A percentile compares a stretch with the other conserved stretches of the same genome.
These are phyloP conservation scores for Aspergillus baeticus DNA, from an alignment of 495 filamentous ascomycete genomes.

Conservation along the genomic window DNA sequence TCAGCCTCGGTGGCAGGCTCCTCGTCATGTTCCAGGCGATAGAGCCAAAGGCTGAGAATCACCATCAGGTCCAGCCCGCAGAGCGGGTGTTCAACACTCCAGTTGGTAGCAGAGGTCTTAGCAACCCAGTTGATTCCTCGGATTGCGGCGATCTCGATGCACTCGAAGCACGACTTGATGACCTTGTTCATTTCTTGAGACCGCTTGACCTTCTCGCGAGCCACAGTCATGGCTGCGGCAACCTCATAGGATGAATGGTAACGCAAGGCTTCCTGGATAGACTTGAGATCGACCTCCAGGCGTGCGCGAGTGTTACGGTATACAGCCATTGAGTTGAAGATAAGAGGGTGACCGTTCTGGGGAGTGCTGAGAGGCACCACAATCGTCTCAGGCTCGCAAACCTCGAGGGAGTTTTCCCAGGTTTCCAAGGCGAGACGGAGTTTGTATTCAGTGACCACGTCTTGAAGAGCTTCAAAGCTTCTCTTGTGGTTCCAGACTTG, in stretches of 20 bases:
- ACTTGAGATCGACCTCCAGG: constrained; percentile 91
- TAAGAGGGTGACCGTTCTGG: constrained; percentile 94
- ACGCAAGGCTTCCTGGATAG: constrained; percentile 91
- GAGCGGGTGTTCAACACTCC: constrained; percentile 97
- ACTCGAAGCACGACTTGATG: constrained; percentile 96
- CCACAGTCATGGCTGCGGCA: constrained; percentile 91
- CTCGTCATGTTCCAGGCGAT: constrained; percentile 98
- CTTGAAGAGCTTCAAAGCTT: constrained; percentile 91
- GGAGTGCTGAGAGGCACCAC: constrained; percentile 89
- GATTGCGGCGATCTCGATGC: constrained; percentile 91
- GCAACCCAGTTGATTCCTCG: constrained; percentile 98
- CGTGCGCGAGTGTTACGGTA: constrained; percentile 92
- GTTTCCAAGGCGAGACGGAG: constrained; percentile 93
- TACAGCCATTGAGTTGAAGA: constrained; percentile 98
- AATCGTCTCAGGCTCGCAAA: constrained; percentile 90
- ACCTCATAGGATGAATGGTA: constrained; percentile 98
- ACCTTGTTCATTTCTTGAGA: constrained; percentile 98
- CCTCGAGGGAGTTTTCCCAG: constrained; percentile 93
- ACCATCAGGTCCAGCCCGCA: constrained; percentile 98
- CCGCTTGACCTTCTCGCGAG: constrained; percentile 87
- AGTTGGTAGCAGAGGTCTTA: constrained; percentile 93
- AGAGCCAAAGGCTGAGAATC: constrained; percentile 97
- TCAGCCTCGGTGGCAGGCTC: constrained; percentile 92
- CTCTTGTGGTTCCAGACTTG: constrained; percentile 99
- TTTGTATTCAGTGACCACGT: constrained; percentile 98